These are phyloP conservation scores for Tympanopsis confertula DNA, from an alignment of 2,329 filamentous ascomycete species.

Conservation along the genomic window DNA sequence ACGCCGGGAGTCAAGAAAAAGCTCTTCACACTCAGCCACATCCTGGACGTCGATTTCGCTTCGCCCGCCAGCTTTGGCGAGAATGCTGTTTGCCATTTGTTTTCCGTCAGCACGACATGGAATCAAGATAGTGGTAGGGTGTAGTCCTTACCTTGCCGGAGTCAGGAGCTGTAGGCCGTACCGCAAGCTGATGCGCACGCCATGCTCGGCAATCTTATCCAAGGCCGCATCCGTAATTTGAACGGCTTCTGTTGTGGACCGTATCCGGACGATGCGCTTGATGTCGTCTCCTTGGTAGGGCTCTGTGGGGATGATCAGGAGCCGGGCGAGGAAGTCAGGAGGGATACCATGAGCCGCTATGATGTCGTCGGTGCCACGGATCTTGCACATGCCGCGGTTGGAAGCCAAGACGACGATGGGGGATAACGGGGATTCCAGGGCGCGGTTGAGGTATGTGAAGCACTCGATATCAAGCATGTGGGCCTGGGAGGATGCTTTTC, in stretches of 20 bases:
- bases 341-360: constrained; percentile 87
- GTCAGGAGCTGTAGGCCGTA: constrained; percentile 89
- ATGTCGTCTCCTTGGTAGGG: constrained; percentile 83
- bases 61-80: constrained; percentile 73
- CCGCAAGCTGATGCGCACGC: constrained; percentile 76
- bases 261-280: constrained; percentile 77
- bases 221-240: constrained; percentile 71
- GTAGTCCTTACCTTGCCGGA: constrained; percentile 53
- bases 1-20: constrained; percentile 72
- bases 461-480: constrained; percentile 99
- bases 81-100: constrained; percentile 46
- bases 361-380: constrained; percentile 74
- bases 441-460: constrained; percentile 97
- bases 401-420: constrained; percentile 96
- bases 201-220: constrained; percentile 76
- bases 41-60: constrained; percentile 67
- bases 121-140: constrained; percentile 1
- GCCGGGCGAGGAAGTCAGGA: constrained; percentile 79
- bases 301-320: constrained; percentile 91
- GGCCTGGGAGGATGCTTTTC: constrained; percentile 52
- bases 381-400: constrained; percentile 86
- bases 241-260: constrained; percentile 71
- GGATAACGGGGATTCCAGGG: constrained; percentile 87
- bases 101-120: constrained; percentile 7
- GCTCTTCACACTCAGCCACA: constrained; percentile 69